Percentiles rank a stretch among this genome's conserved stretches.
Conservation (phyloP, 352 stramenopile genomes). For the Phytophthora tubulina region DNA sequence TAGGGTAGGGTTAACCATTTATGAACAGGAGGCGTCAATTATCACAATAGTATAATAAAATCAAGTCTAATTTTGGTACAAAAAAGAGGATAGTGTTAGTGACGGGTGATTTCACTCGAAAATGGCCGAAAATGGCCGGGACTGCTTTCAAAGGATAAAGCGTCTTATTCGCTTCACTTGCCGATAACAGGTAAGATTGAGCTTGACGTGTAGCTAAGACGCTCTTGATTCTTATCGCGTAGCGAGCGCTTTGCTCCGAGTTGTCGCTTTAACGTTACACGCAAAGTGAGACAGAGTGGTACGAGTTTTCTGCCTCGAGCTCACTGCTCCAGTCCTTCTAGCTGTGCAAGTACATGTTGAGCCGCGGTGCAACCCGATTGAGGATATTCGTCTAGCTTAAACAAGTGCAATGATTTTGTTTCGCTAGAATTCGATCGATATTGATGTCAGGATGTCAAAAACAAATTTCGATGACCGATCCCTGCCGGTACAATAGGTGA, state of each 20-base stretch:
- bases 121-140: not conserved
- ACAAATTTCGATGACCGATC: not conserved
- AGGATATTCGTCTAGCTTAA: not conserved
- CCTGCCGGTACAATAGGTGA: too few species aligned
- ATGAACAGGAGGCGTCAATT: not conserved
- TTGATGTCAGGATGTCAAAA: not conserved
- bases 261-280: not conserved
- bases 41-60: not conserved
- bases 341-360: not conserved
- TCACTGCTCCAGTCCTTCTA: not conserved
- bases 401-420: not conserved
- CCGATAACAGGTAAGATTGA: not conserved
- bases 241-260: not conserved
- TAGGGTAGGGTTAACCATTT: not conserved
- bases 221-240: not conserved
- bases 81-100: not conserved
- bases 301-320: not conserved
- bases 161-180: not conserved
- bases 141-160: not conserved
- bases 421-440: not conserved
- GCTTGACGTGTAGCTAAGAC: not conserved
- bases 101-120: not conserved
- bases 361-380: not conserved
- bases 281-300: not conserved
- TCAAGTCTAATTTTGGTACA: not conserved